These are phyloP conservation scores for Begonia fuchsioides DNA, from an alignment of 306 rosid species.

Conservation along the genomic window DNA sequence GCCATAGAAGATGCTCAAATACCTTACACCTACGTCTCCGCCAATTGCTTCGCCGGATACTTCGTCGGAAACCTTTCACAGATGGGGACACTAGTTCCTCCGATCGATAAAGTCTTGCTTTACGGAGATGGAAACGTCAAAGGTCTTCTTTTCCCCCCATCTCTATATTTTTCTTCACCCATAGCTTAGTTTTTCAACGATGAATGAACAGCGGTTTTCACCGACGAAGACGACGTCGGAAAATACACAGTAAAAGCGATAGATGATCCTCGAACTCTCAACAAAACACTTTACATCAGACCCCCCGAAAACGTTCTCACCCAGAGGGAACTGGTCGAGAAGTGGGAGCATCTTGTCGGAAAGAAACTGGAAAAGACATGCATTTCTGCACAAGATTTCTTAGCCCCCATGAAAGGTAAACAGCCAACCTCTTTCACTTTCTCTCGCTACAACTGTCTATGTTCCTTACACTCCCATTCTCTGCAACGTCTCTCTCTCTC, in stretches of 20 bases:
- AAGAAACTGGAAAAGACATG: constrained; percentile 30
- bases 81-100: constrained; percentile 51
- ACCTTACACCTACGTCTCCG: constrained; percentile 67
- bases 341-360: constrained; percentile 54
- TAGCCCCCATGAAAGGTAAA: constrained; percentile 49
- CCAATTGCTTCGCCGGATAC: constrained; percentile 64
- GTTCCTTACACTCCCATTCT: neutral
- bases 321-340: constrained; percentile 43
- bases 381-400: constrained; percentile 42
- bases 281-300: constrained; percentile 67
- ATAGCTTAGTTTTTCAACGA: neutral
- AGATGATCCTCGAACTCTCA: constrained; percentile 61
- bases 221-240: constrained; percentile 69
- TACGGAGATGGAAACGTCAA: constrained; percentile 63
- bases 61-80: constrained; percentile 65
- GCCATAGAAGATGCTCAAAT: constrained; percentile 69
- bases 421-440: too few species aligned
- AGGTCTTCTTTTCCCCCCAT: constrained; percentile 25
- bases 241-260: constrained; percentile 56
- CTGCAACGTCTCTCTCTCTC: neutral
- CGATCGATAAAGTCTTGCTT: constrained; percentile 35
- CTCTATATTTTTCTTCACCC: too few species aligned
- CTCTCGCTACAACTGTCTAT: neutral
- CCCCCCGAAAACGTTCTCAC: constrained; percentile 60
- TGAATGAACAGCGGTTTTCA: constrained; percentile 17